These are phyloP conservation scores for Chlamydomonas sp. DNA, from an alignment of 139 green algal species.

Conservation along the genomic window DNA sequence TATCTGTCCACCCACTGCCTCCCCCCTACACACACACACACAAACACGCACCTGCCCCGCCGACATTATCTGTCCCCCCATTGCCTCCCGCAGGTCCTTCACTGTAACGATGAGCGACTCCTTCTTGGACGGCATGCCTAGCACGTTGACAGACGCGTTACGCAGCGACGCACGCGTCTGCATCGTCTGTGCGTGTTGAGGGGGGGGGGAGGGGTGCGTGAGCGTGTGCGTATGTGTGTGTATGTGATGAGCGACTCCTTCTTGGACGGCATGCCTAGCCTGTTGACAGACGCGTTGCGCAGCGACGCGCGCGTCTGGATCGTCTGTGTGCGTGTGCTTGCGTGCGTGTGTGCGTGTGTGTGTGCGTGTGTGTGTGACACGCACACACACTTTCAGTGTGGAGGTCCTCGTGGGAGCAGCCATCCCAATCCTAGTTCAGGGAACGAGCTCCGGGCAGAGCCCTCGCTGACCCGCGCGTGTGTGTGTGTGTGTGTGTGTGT, in stretches of 20 bases:
- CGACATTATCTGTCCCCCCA: slow-evolving; percentile 15
- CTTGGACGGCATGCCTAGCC: slow-evolving; percentile 69
- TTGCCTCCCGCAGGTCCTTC: slow-evolving; percentile 31
- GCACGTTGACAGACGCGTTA: slow-evolving; percentile 65
- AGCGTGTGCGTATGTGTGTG: too few relatives aligned
- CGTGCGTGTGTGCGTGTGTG: too few relatives aligned
- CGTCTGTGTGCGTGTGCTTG: slow-evolving; percentile 4
- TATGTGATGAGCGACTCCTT: slow-evolving; percentile 76
- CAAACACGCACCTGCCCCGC: too few relatives aligned
- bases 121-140: slow-evolving; percentile 71
- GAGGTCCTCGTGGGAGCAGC: slow-evolving; percentile 53
- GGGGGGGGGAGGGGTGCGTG: too few relatives aligned
- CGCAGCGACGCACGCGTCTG: slow-evolving; percentile 7
- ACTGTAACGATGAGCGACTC: slow-evolving; percentile 69
- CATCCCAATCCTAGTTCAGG: slow-evolving; percentile 53
- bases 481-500: too few relatives aligned
- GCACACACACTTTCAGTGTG: slow-evolving; percentile 50
- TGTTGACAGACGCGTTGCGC: slow-evolving; percentile 54
- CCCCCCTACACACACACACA: too few relatives aligned
- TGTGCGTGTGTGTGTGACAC: too few relatives aligned
- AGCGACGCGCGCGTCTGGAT: slow-evolving; percentile 3
- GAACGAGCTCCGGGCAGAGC: slow-evolving; percentile 54
- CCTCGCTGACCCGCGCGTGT: slow-evolving; percentile 48
- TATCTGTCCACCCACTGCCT: too few relatives aligned
- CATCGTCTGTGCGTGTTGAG: background rate